Conservation (phyloP, 2,329 filamentous ascomycete species). For the Metarhizium robertsii region DNA sequence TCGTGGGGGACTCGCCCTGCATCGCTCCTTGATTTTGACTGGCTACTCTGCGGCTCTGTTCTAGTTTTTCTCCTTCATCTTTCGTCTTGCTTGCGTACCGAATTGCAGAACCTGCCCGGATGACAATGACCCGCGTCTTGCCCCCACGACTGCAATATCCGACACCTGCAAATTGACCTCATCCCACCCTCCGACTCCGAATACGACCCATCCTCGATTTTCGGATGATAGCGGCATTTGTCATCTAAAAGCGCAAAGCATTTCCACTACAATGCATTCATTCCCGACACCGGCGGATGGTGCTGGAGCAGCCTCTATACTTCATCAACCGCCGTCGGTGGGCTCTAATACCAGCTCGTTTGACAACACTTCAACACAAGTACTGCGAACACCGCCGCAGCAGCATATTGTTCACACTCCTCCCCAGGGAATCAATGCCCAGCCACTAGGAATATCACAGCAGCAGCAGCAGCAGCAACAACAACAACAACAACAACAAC, state of each 20-base stretch:
- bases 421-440: slow-evolving; percentile 5
- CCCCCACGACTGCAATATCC: not conserved
- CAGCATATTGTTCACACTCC: slow-evolving; percentile 6
- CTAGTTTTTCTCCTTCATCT: not conserved
- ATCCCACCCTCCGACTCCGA: not conserved
- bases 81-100: not conserved
- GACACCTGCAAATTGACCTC: not conserved
- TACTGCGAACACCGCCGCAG: slow-evolving; percentile 7
- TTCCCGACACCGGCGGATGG: slow-evolving; percentile 5
- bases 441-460: slow-evolving; percentile 15
- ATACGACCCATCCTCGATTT: not conserved
- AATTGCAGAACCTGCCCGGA: not conserved
- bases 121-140: slow-evolving; percentile 6
- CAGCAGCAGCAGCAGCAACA: slow-evolving; percentile 9
- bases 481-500: slow-evolving; percentile 18
- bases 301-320: not conserved
- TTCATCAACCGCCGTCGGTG: slow-evolving; percentile 4
- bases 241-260: not conserved
- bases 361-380: slow-evolving; percentile 4
- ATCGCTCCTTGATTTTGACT: too few species aligned
- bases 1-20: not conserved
- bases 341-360: slow-evolving; percentile 4
- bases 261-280: slow-evolving; percentile 8
- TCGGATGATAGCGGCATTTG: not conserved
- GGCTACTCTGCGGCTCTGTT: not conserved